Percentiles rank a stretch among this genome's conserved stretches.
Evolutionary conservation across 495 filamentous ascomycete species (phyloP).

Genomic region (Peziza echinospora): DNA sequence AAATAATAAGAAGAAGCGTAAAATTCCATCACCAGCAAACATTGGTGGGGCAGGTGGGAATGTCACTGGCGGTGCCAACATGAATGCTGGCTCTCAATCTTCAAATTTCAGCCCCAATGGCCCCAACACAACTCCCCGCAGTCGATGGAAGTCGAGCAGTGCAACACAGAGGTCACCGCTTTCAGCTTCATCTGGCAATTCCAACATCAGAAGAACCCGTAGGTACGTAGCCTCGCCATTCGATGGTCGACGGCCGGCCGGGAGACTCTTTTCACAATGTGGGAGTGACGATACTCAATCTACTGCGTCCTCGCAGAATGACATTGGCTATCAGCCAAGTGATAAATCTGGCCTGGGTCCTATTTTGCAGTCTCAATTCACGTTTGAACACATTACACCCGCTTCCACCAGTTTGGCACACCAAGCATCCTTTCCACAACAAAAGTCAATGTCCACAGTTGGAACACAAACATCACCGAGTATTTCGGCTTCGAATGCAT

Average conservation of each 20-base stretch:
- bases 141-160: constrained; percentile 16
- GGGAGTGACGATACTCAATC: not conserved
- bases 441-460: constrained; percentile 17
- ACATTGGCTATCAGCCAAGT: not conserved
- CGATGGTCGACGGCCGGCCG: not conserved
- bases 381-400: constrained; percentile 18
- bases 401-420: constrained; percentile 12
- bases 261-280: not conserved
- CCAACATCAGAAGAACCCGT: constrained; percentile 8
- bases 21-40: constrained; percentile 63
- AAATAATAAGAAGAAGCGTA: constrained; percentile 98
- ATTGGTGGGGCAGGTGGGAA: constrained; percentile 19
- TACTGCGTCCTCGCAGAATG: not conserved
- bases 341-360: not conserved
- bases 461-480: constrained; percentile 20
- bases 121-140: constrained; percentile 13
- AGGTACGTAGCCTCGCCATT: constrained; percentile 15
- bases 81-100: constrained; percentile 8
- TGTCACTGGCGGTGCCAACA: constrained; percentile 28
- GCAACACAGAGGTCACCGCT: constrained; percentile 17
- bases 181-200: constrained; percentile 4
- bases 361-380: constrained; percentile 12
- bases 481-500: constrained; percentile 13
- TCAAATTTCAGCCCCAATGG: constrained; percentile 17
- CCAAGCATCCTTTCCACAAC: constrained; percentile 4